These are phyloP conservation scores for Lichtheimia ornata DNA, from an alignment of 371 early-diverging fungal species.

Conservation along the genomic window DNA sequence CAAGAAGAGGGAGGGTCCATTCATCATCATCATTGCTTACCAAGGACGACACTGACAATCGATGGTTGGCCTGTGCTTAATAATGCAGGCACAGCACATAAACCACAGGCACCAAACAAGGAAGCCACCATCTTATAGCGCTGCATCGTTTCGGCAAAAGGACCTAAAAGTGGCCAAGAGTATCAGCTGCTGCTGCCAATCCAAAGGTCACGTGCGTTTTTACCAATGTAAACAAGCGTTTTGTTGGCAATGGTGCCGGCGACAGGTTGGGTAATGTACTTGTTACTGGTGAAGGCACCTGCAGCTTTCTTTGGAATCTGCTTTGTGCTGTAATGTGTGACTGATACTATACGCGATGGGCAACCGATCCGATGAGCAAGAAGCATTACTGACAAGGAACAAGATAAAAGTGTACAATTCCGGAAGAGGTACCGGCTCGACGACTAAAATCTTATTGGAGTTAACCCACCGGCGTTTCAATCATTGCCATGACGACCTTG, in stretches of 20 bases:
- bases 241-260: slow-evolving; percentile 15
- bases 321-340: slow-evolving; percentile 3
- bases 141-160: slow-evolving; percentile 45
- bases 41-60: slow-evolving; percentile 29
- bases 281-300: slow-evolving; percentile 27
- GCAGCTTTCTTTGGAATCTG: slow-evolving; percentile 27
- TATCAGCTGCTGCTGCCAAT: neutral
- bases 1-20: neutral
- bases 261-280: slow-evolving; percentile 20
- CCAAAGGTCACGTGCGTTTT: neutral
- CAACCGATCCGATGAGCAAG: too few relatives aligned
- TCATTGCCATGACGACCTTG: too few relatives aligned
- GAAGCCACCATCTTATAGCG: slow-evolving; percentile 53
- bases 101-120: slow-evolving; percentile 47
- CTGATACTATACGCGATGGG: too few relatives aligned
- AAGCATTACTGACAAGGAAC: too few relatives aligned
- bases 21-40: slow-evolving; percentile 16
- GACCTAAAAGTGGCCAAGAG: slow-evolving; percentile 23
- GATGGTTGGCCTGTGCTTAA: slow-evolving; percentile 43
- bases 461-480: too few relatives aligned
- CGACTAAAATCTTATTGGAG: too few relatives aligned
- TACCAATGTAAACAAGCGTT: slow-evolving; percentile 52
- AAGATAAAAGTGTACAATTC: too few relatives aligned
- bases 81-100: slow-evolving; percentile 45
- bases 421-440: too few relatives aligned